These are phyloP conservation scores for Pythium insidiosum DNA, from an alignment of 352 stramenopile species.

Conservation along the genomic window DNA sequence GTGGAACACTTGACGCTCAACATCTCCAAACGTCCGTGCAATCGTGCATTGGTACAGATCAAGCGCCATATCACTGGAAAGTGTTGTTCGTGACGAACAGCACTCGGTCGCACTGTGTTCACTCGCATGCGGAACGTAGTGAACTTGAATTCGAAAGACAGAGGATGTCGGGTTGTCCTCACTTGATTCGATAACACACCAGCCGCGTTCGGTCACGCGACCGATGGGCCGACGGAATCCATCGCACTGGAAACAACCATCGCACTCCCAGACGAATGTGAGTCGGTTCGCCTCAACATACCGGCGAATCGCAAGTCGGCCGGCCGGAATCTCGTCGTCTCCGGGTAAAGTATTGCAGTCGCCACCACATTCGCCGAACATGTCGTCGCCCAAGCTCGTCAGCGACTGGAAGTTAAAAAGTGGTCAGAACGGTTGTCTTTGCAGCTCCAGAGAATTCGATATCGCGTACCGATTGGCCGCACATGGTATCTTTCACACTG, in stretches of 20 bases:
- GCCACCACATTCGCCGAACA: slow-evolving; percentile 10
- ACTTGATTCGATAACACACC: slow-evolving; percentile 11
- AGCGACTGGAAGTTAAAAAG: slow-evolving; percentile 3
- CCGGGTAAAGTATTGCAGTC: not conserved
- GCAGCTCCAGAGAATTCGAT: too few relatives aligned
- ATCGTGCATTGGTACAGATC: slow-evolving; percentile 6
- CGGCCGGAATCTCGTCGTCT: not conserved
- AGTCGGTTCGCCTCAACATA: slow-evolving; percentile 7
- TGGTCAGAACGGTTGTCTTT: too few relatives aligned
- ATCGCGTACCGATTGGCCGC: slow-evolving; percentile 1
- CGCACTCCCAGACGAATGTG: slow-evolving; percentile 14
- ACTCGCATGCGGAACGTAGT: slow-evolving; percentile 3
- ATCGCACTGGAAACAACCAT: slow-evolving; percentile 14
- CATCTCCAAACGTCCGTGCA: slow-evolving; percentile 7
- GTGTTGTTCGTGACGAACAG: not conserved
- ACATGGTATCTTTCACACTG: not conserved
- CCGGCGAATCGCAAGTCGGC: slow-evolving; percentile 7
- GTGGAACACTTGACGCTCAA: slow-evolving; percentile 4
- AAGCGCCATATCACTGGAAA: slow-evolving; percentile 6
- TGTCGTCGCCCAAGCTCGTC: slow-evolving; percentile 1
- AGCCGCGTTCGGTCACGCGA: slow-evolving; percentile 8
- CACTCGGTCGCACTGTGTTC: not conserved
- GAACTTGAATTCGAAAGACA: slow-evolving; percentile 9
- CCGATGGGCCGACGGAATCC: slow-evolving; percentile 2
- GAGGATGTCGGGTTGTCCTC: not conserved